These are phyloP conservation scores for Castanospermum australe DNA, from an alignment of 306 rosid genomes.

Conservation along the genomic window DNA sequence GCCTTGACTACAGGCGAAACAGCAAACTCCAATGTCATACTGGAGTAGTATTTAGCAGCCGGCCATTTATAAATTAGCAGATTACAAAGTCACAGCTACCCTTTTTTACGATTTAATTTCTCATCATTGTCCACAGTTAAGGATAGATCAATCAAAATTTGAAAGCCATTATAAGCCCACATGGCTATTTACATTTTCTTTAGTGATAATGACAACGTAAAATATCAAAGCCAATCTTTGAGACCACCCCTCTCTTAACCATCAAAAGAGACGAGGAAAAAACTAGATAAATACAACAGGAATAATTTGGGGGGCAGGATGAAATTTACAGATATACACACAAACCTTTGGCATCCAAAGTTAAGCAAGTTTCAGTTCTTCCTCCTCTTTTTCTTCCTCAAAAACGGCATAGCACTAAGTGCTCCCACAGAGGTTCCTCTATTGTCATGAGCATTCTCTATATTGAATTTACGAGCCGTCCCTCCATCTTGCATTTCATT, in stretches of 20 bases:
- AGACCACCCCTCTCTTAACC: too few relatives aligned
- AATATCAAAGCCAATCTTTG: not conserved
- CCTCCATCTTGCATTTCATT: slow-evolving; percentile 17
- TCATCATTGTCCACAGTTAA: not conserved
- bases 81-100: too few relatives aligned
- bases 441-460: slow-evolving; percentile 27
- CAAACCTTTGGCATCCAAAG: not conserved
- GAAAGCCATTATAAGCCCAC: not conserved
- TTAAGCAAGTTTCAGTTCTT: slow-evolving; percentile 35
- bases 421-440: slow-evolving; percentile 31
- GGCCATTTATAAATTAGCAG: not conserved
- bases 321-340: not conserved
- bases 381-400: slow-evolving; percentile 62
- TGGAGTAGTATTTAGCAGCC: not conserved
- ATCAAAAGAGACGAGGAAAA: not conserved
- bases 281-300: not conserved
- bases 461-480: slow-evolving; percentile 3
- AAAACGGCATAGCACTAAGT: slow-evolving; percentile 72
- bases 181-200: not conserved
- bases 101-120: not conserved
- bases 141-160: not conserved
- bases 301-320: not conserved
- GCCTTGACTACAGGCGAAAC: too few relatives aligned
- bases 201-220: not conserved
- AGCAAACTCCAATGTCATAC: too few relatives aligned